phyloP scores from a whole-genome alignment of 495 filamentous ascomycete genomes.

The Platismatia glauca region DNA sequence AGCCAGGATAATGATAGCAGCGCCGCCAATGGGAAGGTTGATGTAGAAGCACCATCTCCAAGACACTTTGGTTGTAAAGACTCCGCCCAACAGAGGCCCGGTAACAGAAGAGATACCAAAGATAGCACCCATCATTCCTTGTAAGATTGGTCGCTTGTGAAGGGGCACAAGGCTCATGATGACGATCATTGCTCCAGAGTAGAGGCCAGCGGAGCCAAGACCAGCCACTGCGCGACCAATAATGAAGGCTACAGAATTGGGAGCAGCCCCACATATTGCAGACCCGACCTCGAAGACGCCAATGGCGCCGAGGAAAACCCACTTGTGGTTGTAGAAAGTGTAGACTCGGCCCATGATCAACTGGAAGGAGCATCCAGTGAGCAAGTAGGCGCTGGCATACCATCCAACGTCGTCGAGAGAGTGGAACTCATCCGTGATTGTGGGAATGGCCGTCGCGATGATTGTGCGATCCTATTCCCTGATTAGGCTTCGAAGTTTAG shows the following conservation, averaged over 20 bases:
- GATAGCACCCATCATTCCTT: conserved; percentile 36
- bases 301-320: conserved; percentile 41
- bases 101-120: conserved; percentile 51
- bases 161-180: conserved; percentile 50
- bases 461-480: conserved; percentile 17
- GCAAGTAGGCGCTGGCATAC: conserved; percentile 57
- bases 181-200: conserved; percentile 45
- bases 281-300: conserved; percentile 54
- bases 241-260: conserved; percentile 60
- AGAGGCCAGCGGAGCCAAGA: conserved; percentile 43
- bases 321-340: conserved; percentile 59
- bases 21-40: conserved; percentile 52
- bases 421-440: conserved; percentile 61
- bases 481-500: background rate
- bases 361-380: conserved; percentile 59
- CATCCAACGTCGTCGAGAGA: conserved; percentile 57
- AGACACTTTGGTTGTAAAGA: conserved; percentile 27
- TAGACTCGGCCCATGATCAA: conserved; percentile 70
- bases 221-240: conserved; percentile 49
- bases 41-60: conserved; percentile 60
- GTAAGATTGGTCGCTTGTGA: conserved; percentile 39
- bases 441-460: conserved; percentile 42
- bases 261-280: conserved; percentile 62
- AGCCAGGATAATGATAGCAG: conserved; percentile 38
- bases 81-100: conserved; percentile 33